Conservation (phyloP, 2,329 filamentous ascomycete species). For the Penicillium glabrum region DNA sequence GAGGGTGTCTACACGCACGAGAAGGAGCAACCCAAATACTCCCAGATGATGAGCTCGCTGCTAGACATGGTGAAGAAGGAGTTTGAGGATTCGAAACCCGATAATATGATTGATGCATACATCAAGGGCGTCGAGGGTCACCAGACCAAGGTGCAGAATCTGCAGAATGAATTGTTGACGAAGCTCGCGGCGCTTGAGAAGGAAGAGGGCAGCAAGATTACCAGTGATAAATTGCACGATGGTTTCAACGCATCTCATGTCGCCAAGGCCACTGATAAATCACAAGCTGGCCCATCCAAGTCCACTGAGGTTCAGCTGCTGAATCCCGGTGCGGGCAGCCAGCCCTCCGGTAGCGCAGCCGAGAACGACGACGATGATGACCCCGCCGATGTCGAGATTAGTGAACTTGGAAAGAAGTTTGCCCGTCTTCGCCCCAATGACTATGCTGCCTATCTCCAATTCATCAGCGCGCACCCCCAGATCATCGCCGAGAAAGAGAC, state of each 20-base stretch:
- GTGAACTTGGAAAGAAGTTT: constrained; percentile 76
- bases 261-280: constrained; percentile 57
- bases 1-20: constrained; percentile 75
- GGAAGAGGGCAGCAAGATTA: constrained; percentile 86
- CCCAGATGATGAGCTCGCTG: constrained; percentile 97
- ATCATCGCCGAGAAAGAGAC: constrained; percentile 84
- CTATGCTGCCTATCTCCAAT: constrained; percentile 71
- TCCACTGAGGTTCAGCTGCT: constrained; percentile 64
- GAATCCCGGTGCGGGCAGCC: constrained; percentile 59
- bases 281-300: constrained; percentile 18
- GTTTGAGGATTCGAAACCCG: constrained; percentile 70
- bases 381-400: constrained; percentile 73
- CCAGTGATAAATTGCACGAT: constrained; percentile 82
- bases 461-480: constrained; percentile 74
- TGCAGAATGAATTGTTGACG: constrained; percentile 72
- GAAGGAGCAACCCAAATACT: constrained; percentile 78
- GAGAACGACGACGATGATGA: constrained; percentile 56
- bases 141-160: constrained; percentile 69
- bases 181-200: constrained; percentile 82
- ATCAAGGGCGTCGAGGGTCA: constrained; percentile 76
- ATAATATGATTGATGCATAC: constrained; percentile 71
- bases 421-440: constrained; percentile 73
- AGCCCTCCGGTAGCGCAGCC: constrained; percentile 54
- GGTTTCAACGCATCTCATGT: constrained; percentile 89
- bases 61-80: constrained; percentile 90